Evolutionary conservation across 2,329 filamentous ascomycete species (phyloP), one percentile per base, ranked within the genome.

Genomic region (Pochonia chlamydosporia): DNA sequence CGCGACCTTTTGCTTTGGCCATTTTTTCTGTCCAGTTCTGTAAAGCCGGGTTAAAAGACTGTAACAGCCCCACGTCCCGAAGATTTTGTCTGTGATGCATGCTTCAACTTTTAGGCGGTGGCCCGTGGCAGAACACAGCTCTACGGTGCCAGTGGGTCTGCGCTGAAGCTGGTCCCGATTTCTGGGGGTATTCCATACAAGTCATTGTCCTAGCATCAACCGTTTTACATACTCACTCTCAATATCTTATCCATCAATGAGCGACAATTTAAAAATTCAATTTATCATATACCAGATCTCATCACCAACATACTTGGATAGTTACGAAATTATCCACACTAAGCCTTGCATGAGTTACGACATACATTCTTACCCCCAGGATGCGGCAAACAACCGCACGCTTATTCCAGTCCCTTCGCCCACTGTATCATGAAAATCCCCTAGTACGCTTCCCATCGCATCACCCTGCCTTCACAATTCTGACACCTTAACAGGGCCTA

Each of bases 341-440:
- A 14, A 39, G n/a, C 23, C 13, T 36, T 20, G n/a, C 18, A 20
- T 3, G 7, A 36, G 33, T 36, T 36, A 7, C 21, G 1, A 3
- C 11, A 18, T 11, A 5, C 9, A 6, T 18, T 20, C n/a, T 18
- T 20, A 20, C 44, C 48, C 40, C 47, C 50, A 60, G 14, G 5
- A 74, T 74, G 71, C 67, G 64, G 23, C 50, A 63, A 46, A 65
- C 67, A 28, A 44, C 62, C 24, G 50, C 58, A 14, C 67, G 65
- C 6, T 59, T 73, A 35, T 67, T 71, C 42, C 66, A 62, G 40
- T 51, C 52, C 16, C 36, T 57, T 16, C 56, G 56, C 26, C 52
- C 59, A 43, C 55, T 68, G 2, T 58, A 59, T 33, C 91, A 96
- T 83, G 91, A 96, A 56, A 96, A 96, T 56, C 91, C 91, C 4